Percentiles rank a stretch among this genome's conserved stretches.
These are phyloP conservation scores for Solanum appendiculatum DNA, from an alignment of 257 asterid genomes.

Conservation along the genomic window DNA sequence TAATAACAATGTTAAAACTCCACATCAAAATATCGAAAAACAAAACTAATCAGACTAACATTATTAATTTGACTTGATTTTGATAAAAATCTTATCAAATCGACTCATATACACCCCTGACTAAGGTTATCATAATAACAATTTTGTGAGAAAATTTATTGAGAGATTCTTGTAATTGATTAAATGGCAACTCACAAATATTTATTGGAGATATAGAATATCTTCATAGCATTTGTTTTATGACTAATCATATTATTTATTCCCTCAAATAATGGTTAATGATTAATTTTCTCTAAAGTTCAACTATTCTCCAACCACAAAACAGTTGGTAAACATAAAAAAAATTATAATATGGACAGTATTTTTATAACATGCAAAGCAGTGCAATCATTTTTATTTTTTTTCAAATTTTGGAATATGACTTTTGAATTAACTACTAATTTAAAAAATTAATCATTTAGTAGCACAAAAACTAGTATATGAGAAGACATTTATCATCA, in stretches of 20 bases:
- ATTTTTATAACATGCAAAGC: background rate
- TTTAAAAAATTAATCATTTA: background rate
- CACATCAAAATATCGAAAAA: too few species aligned
- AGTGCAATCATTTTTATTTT: background rate
- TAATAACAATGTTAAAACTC: too few species aligned
- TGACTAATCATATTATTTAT: background rate
- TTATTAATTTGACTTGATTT: too few species aligned
- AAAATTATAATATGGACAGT: background rate
- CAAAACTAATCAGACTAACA: too few species aligned
- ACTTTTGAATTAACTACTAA: background rate
- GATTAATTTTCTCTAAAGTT: background rate
- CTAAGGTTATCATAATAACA: background rate
- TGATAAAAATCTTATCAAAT: too few species aligned
- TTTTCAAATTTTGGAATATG: background rate
- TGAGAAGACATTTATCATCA: background rate
- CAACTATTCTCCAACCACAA: background rate
- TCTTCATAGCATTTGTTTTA: background rate
- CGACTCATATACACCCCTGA: background rate
- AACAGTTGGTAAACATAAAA: background rate
- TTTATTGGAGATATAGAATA: background rate
- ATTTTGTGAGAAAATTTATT: background rate
- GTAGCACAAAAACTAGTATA: background rate
- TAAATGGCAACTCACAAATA: background rate
- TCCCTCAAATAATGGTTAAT: background rate
- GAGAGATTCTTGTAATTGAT: background rate